Base-by-base conservation (phyloP, 345 rosid species). In the Linum usitatissimum region DNA sequence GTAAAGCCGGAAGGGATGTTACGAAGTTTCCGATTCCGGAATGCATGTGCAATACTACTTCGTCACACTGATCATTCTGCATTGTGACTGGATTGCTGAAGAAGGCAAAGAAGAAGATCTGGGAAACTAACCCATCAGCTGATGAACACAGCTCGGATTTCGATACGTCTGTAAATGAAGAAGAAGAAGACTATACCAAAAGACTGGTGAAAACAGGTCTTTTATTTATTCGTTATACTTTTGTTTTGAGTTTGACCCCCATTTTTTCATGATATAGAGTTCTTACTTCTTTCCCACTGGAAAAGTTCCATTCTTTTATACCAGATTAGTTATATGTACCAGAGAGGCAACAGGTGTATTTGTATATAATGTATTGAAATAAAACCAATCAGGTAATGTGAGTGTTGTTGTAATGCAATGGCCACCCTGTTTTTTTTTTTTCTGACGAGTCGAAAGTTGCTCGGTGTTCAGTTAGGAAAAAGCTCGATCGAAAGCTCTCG, bases 1-100 rank as follows among this genome's bases (percentile, higher is more conserved):
- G 71, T 75, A 87, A 86, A 79, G 73, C 75, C 23, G 87, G 88
- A 76, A 81, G 85, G 74, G 99, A 93, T 69, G 96, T 82, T 3
- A 86, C 97, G 5, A 93, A 93, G 75, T 87, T 80, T 68, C 99
- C 94, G 6, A 73, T 90, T 57, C 96, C 90, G 3, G 90, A 86
- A 64, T 93, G 99, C 19, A 83, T 93, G 96, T 87, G 99, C 77
- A 86, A 76, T 12, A 10, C 4, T 45, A 45, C 51, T 45, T 45
- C 51, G 4, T 45, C 51, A 45, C 51, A 45, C 51, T 45, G 51
- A 45, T 5, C 17, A 45, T 2, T 45, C 4, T 10, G 10, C 51
- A 45, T 45, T 45, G 15, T 10, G 15, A 45, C 28, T 23, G 51
- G 38, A 34, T 4, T 34, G 5, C 38, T 34, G 38, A 34, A 34